Base-by-base conservation (phyloP, 306 rosid genomes). In the Parietaria judaica region DNA sequence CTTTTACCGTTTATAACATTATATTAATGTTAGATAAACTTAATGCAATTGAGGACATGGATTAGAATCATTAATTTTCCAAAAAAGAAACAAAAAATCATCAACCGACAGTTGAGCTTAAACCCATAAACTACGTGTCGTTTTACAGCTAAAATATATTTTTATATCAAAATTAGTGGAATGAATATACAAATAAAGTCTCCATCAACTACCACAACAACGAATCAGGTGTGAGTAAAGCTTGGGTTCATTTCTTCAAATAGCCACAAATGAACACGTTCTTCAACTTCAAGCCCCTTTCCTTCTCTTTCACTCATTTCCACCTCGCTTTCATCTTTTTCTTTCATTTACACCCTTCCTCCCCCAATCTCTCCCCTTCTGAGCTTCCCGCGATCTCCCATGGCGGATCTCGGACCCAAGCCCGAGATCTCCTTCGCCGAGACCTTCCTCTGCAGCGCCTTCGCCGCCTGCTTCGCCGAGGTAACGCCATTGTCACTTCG, bases 381-480 rank as follows among this genome's bases (percentile, higher is more conserved):
- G 48, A n/a, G 35, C 62, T 56, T 57, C 36, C 57, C 72, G 3
- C 51, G 9, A 41, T 8, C 52, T 67, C 39, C 57, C 77, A 88
- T 88, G 95, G 81, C 88, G 60, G 96, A 88, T 92, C 99, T 80
- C 67, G 77, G 81, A 61, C 74, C 89, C 66, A 59, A 61, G 69
- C 39, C 74, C 58, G 88, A 82, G 73, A 78, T 88, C 74, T 77
- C 99, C 2, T 88, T 92, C 75, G 60, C 69, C 45, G 84, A 82
- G 66, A 74, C 83, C 37, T 84, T 92, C 64, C 34, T 92, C 1
- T 92, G 99, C 66, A 84, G 99, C 72, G 99, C 99, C 54, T 81
- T 92, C 62, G 99, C 99, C 56, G 90, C 99, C 58, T 92, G 90
- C 39, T 76, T 94, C 45, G 99, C 99, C 2, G 99, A 94, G 99